Evolutionary conservation across 345 rosid species (phyloP), one percentile per base, ranked within the genome.

Genomic region (Trapa bicornis): DNA sequence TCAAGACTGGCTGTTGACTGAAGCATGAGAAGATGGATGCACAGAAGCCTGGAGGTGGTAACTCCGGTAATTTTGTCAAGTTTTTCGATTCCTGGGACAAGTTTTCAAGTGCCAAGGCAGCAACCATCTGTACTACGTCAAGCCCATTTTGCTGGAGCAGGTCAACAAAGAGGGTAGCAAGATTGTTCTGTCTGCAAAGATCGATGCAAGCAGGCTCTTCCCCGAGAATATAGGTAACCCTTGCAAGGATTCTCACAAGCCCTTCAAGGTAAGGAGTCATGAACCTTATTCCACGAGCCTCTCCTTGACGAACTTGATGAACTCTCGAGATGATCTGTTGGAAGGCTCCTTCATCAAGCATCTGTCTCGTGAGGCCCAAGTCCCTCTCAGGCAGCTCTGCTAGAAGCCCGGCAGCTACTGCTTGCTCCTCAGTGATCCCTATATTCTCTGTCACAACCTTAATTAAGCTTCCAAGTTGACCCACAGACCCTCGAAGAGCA

Each of bases 371-470:
- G 66, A 94, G 84, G 61, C 86, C 89, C 82, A 86, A 75, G 86
- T 90, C 99, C 73, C 83, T 80, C 80, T 88, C 97, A 10, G 99
- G 99, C n/a, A 94, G 94, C 74, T 84, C 96, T 71, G 97, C 95
- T 76, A 94, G 76, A 70, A 94, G 92, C 67, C 97, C 87, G 67
- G 88, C 87, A 61, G 97, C 96, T 57, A 80, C 91, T 54, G 97
- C 87, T 77, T 94, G 99, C 80, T 90, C 99, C 71, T 94, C 96
- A 2, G 87, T 81, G 66, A 90, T 88, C 65, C 75, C 89, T 22
- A 82, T 80, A 63, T 86, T 82, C 74, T 87, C 99, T 0, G 91
- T 76, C 72, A 89, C 79, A 65, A 91, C 82, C 68, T 70, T 73
- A 60, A 90, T 73, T 67, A 94, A 82, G 75, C 86, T 84, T 37